Conservation (phyloP, 2,329 filamentous ascomycete species). For the Neurospora sp. region DNA sequence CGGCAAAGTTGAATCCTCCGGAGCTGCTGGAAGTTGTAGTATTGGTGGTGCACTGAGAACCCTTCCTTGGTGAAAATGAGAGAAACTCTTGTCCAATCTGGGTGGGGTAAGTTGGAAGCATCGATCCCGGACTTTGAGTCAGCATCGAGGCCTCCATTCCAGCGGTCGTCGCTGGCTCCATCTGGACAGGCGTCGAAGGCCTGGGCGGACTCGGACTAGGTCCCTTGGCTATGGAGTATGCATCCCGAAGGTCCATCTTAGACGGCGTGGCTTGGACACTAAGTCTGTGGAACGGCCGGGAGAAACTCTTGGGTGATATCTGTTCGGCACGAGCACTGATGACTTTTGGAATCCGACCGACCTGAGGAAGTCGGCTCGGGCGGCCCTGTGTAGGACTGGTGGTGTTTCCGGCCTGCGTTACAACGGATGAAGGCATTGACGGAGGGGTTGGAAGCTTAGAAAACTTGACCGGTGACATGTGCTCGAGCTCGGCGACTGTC, state of each 20-base stretch:
- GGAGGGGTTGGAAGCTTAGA: neutral
- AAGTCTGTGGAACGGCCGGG: slow-evolving; percentile 62
- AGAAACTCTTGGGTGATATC: slow-evolving; percentile 71
- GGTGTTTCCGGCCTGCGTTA: neutral
- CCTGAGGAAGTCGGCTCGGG: slow-evolving; percentile 63
- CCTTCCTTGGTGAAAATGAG: slow-evolving; percentile 61
- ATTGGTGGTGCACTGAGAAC: slow-evolving; percentile 49
- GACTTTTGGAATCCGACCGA: slow-evolving; percentile 80
- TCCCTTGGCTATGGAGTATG: slow-evolving; percentile 38
- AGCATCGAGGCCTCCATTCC: slow-evolving; percentile 22
- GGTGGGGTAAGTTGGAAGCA: slow-evolving; percentile 22
- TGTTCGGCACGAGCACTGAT: slow-evolving; percentile 58
- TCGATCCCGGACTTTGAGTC: slow-evolving; percentile 22
- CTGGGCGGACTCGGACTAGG: slow-evolving; percentile 36
- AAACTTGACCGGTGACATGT: slow-evolving; percentile 2
- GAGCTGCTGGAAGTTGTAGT: slow-evolving; percentile 52
- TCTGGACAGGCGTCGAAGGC: slow-evolving; percentile 29
- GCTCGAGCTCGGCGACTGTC: neutral
- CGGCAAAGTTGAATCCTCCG: slow-evolving; percentile 52
- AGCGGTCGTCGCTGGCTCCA: slow-evolving; percentile 26
- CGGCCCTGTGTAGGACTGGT: slow-evolving; percentile 18
- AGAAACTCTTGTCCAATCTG: slow-evolving; percentile 54
- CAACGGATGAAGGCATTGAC: neutral
- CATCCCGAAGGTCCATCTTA: slow-evolving; percentile 20
- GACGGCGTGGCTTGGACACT: slow-evolving; percentile 33